These are phyloP conservation scores for Phytopythium sindhum DNA, from an alignment of 352 stramenopile genomes.

Conservation along the genomic window DNA sequence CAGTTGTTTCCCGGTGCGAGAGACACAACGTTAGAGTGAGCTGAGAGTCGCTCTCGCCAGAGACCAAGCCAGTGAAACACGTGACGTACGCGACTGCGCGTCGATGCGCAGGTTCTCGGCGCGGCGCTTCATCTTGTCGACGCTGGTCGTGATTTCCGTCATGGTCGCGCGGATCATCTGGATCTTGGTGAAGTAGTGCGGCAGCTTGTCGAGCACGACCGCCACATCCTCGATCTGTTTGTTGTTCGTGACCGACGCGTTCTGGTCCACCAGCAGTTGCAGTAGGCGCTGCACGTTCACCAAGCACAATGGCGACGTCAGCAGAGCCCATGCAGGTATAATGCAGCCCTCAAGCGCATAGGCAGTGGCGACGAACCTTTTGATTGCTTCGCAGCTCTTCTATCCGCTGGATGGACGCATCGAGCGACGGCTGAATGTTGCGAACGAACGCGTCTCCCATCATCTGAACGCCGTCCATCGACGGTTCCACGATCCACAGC, in stretches of 20 bases:
- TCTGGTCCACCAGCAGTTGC: conserved; percentile 41
- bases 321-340: conserved; percentile 2
- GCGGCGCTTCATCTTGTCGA: conserved; percentile 72
- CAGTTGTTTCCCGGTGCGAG: background rate
- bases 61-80: background rate
- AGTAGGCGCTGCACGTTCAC: conserved; percentile 42
- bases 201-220: conserved; percentile 66
- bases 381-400: conserved; percentile 55
- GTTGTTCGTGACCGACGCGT: conserved; percentile 45
- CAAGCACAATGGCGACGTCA: background rate
- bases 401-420: conserved; percentile 70
- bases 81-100: conserved; percentile 64
- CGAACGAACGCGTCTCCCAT: conserved; percentile 57
- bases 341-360: background rate
- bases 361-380: conserved; percentile 7
- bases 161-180: conserved; percentile 62
- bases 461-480: conserved; percentile 42
- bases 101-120: conserved; percentile 68
- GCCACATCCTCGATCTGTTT: conserved; percentile 57
- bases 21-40: conserved; percentile 7
- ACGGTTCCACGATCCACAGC: conserved; percentile 37
- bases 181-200: conserved; percentile 63
- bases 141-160: conserved; percentile 47
- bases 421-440: conserved; percentile 53
- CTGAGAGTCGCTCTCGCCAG: background rate